Conservation (phyloP, 331 rosid genomes). For the Saraca asoca region DNA sequence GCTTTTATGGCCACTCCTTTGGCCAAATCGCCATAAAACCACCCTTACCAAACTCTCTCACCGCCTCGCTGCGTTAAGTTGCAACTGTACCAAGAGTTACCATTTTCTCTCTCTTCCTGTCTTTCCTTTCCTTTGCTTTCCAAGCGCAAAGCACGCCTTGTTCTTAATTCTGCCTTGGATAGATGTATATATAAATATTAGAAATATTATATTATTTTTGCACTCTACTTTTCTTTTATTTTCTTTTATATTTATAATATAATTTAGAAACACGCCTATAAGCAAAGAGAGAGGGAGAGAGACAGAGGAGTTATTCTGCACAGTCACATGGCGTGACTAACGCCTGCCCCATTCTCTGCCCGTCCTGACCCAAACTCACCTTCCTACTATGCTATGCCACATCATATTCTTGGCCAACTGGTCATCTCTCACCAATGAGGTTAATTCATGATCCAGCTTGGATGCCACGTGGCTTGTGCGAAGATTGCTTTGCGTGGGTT, state of each 20-base stretch:
- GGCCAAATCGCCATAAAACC: slow-evolving; percentile 53
- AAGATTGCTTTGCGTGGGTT: slow-evolving; percentile 45
- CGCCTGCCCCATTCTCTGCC: slow-evolving; percentile 35
- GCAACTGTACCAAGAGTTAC: too few relatives aligned
- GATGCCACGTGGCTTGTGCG: slow-evolving; percentile 49
- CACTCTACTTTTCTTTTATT: too few relatives aligned
- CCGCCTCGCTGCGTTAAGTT: slow-evolving; percentile 1
- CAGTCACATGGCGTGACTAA: slow-evolving; percentile 56
- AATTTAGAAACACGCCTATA: too few relatives aligned
- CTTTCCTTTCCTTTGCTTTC: slow-evolving; percentile 1
- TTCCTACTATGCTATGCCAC: slow-evolving; percentile 1
- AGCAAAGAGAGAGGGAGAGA: too few relatives aligned
- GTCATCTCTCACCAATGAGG: slow-evolving; percentile 21
- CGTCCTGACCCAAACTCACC: slow-evolving; percentile 37
- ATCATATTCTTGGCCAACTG: not conserved
- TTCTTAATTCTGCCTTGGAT: too few relatives aligned
- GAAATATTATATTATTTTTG: too few relatives aligned
- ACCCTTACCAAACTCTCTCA: slow-evolving; percentile 42
- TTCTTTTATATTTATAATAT: too few relatives aligned
- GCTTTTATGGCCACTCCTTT: slow-evolving; percentile 47
- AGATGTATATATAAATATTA: too few relatives aligned
- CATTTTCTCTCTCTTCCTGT: slow-evolving; percentile 29
- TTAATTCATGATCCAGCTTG: slow-evolving; percentile 38
- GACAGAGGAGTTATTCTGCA: not conserved
- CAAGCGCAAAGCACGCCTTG: too few relatives aligned